Conservation (phyloP, 2,329 filamentous ascomycete species). For the Cercospora citrullina region DNA sequence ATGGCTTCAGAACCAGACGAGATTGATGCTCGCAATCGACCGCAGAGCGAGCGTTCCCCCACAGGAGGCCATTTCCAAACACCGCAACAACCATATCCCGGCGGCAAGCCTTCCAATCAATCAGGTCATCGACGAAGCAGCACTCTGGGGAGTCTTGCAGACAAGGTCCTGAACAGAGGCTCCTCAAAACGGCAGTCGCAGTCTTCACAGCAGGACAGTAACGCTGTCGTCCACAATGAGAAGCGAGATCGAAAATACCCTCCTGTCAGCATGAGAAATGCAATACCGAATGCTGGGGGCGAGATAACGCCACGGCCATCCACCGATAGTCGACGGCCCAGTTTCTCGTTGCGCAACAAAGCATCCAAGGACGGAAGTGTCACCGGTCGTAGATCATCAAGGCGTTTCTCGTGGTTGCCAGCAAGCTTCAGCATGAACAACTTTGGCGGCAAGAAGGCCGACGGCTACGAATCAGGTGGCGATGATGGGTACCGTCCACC, state of each 20-base stretch:
- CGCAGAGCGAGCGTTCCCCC: conserved; percentile 55
- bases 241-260: conserved; percentile 76
- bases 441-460: conserved; percentile 41
- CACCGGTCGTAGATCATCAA: conserved; percentile 42
- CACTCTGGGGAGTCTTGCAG: conserved; percentile 62
- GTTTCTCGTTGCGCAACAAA: conserved; percentile 53
- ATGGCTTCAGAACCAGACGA: conserved; percentile 57
- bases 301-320: conserved; percentile 56
- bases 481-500: conserved; percentile 28
- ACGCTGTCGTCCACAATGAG: conserved; percentile 49
- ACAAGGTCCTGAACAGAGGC: conserved; percentile 78
- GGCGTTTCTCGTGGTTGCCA: conserved; percentile 54
- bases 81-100: conserved; percentile 56
- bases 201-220: conserved; percentile 40
- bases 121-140: conserved; percentile 66
- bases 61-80: conserved; percentile 51
- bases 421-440: conserved; percentile 50
- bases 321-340: conserved; percentile 51
- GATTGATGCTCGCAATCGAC: conserved; percentile 53
- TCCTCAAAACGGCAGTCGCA: conserved; percentile 37
- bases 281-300: conserved; percentile 55
- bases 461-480: conserved; percentile 39
- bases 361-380: conserved; percentile 41
- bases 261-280: conserved; percentile 84
- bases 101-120: conserved; percentile 65